Base-by-base conservation (phyloP, 108 stramenopile species). In the Craspedostauros australis region DNA sequence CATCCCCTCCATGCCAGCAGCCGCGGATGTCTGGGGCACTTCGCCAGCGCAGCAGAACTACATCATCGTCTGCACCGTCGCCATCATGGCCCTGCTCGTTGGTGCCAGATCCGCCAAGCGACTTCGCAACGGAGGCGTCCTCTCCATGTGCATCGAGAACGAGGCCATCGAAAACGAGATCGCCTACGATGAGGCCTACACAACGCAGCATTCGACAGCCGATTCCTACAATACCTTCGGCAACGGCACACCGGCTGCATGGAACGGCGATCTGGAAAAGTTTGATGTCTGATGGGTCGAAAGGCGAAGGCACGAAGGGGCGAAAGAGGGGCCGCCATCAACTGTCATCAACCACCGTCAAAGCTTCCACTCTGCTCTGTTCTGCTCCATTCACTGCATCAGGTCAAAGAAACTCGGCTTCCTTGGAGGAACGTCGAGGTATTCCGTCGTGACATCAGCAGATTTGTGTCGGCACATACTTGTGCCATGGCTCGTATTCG, bases 211-310 rank as follows among this genome's bases (percentile, higher is more conserved):
- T 9, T 21, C 16, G 8, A n/a, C 22, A 2, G 57, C 65, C 9
- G 45, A 37, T 52, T 55, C 56, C 18, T 80, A 80, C 58, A 72
- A 69, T 49, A 79, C 72, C 26, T 76, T 73, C 60, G 66, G 52
- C 9, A 60, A 30, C 25, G 66, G 49, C 41, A n/a, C n/a, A n/a
- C n/a, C n/a, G n/a, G n/a, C n/a, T n/a, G n/a, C n/a, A n/a, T 68
- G 70, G 70, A 67, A 70, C 66, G 87, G 87, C 9, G 87, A 89
- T 60, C 46, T 89, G 73, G 87, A 89, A 52, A 89, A 89, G 64
- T 89, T 89, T 80, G 87, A 89, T 71, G 87, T 88, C 29, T 88
- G 73, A 30, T n/a, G n/a, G n/a, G n/a, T n/a, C n/a, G n/a, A n/a
- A n/a, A n/a, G n/a, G n/a, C n/a, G n/a, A n/a, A n/a, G n/a, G n/a